Base-by-base conservation (phyloP, 2,329 filamentous ascomycete species). In the Cladosporium colombiae region DNA sequence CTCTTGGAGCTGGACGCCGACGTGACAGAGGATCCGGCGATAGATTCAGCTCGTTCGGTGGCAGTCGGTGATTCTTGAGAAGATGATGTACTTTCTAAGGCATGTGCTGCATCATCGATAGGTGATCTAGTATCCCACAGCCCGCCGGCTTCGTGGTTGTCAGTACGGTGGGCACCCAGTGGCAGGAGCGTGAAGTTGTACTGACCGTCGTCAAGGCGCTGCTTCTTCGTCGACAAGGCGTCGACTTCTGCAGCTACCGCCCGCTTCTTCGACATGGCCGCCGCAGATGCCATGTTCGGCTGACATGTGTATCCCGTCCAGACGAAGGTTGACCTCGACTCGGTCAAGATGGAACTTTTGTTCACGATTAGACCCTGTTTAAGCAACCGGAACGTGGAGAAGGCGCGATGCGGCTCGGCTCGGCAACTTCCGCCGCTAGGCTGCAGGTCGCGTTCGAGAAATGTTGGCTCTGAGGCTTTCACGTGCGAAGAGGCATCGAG, bases 1-100 rank as follows among this genome's bases (percentile, higher is more conserved):
- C 91, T 50, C 68, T 84, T 86, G 33, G 68, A 70, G 49, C 58
- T 69, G 25, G 70, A 66, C 21, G 44, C 66, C 16, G 70, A 68
- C 8, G 71, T 71, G 44, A 70, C 64, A 21, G 74, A 72, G 29
- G 74, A 75, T 21, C 67, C 70, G 16, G 67, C 68, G 16, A 69
- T 40, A 14, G 70, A 69, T 6, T 59, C 64, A 6, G 66, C 61
- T n/a, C 50, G 50, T 44, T 63, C 61, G 49, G 61, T 63, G 18
- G 14, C 61, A 56, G 50, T 31, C 3, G 50, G 50, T 11, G 61
- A 63, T 13, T 56, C 50, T 33, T 63, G 61, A 7, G 61, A 63
- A n/a, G 61, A 55, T 1, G 59, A 27, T 23, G 61, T 55, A 23
- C 50, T 63, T 21, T 40, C 61, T 14, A 46, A 13, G 16, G 35